Percentiles rank a stretch among this genome's conserved stretches.
Evolutionary conservation across 1,139 yeast species (phyloP).

Genomic region (Yamadazyma dushanensis): DNA sequence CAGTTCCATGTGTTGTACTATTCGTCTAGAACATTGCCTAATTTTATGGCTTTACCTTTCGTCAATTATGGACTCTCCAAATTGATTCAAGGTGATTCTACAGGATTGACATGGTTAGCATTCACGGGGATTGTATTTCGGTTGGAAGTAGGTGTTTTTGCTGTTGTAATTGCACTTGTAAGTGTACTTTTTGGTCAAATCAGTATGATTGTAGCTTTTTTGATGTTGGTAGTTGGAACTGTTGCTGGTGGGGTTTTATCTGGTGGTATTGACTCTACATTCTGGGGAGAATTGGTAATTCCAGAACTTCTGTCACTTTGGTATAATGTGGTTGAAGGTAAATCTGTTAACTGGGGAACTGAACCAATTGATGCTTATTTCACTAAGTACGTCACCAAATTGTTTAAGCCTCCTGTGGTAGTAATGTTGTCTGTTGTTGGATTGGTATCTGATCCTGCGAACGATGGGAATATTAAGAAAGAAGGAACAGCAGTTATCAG

Average conservation of each 20-base stretch:
- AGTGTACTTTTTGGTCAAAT: slow-evolving; percentile 47
- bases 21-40: slow-evolving; percentile 80
- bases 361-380: slow-evolving; percentile 76
- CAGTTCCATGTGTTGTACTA: slow-evolving; percentile 84
- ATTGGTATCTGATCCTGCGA: slow-evolving; percentile 38
- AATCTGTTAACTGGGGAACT: slow-evolving; percentile 78
- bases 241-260: slow-evolving; percentile 53
- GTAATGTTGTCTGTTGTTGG: slow-evolving; percentile 50
- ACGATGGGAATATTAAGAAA: slow-evolving; percentile 21
- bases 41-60: slow-evolving; percentile 79
- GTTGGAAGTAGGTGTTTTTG: slow-evolving; percentile 67
- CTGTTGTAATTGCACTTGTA: slow-evolving; percentile 43
- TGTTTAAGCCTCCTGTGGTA: slow-evolving; percentile 63
- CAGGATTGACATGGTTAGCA: slow-evolving; percentile 60
- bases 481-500: slow-evolving; percentile 25
- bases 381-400: slow-evolving; percentile 39
- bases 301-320: slow-evolving; percentile 78
- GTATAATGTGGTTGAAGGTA: slow-evolving; percentile 74
- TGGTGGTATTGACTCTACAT: slow-evolving; percentile 63
- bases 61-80: slow-evolving; percentile 57
- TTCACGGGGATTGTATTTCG: slow-evolving; percentile 71
- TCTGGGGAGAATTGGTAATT: slow-evolving; percentile 60
- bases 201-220: slow-evolving; percentile 30
- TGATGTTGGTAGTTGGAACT: slow-evolving; percentile 53
- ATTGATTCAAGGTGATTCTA: slow-evolving; percentile 49